A percentile compares a stretch with the other conserved stretches of the same genome.
These are phyloP conservation scores for Clavispora fructus DNA, from an alignment of 805 yeast genomes.

Conservation along the genomic window DNA sequence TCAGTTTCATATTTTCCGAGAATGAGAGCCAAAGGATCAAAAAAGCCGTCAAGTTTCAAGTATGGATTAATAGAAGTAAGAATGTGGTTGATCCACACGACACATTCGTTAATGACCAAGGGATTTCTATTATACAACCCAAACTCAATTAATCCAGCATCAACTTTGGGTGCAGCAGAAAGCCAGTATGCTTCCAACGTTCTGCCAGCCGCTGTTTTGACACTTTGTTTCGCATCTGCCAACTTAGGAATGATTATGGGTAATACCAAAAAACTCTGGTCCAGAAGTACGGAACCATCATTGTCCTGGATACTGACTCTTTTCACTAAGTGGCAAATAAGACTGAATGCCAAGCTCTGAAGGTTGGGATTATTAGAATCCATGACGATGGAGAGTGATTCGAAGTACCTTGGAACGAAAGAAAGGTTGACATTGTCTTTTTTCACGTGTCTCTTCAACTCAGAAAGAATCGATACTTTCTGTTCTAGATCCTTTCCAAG, in stretches of 20 bases:
- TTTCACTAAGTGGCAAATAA: constrained; percentile 52
- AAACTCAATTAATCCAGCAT: constrained; percentile 35
- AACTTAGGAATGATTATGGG: constrained; percentile 49
- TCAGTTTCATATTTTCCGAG: constrained; percentile 7
- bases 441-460: constrained; percentile 51
- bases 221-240: constrained; percentile 33
- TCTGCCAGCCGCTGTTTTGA: constrained; percentile 41
- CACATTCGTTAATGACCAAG: constrained; percentile 37
- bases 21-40: constrained; percentile 20
- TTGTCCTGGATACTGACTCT: constrained; percentile 55
- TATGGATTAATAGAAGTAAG: constrained; percentile 28
- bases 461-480: constrained; percentile 19
- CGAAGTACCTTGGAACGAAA: constrained; percentile 46
- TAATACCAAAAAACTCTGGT: constrained; percentile 40
- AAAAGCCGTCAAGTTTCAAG: constrained; percentile 24
- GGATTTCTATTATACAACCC: constrained; percentile 39
- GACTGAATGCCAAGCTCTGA: constrained; percentile 41
- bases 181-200: constrained; percentile 54
- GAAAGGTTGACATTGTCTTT: constrained; percentile 48
- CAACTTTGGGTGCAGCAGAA: constrained; percentile 45
- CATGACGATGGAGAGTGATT: constrained; percentile 43
- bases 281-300: constrained; percentile 30
- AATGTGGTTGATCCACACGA: constrained; percentile 41
- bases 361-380: constrained; percentile 35
- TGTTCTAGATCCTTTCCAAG: constrained; percentile 5